Evolutionary conservation across 495 filamentous ascomycete genomes (phyloP), one percentile per base, ranked within the genome.

Genomic region (Hyaloscypha hepaticicola): DNA sequence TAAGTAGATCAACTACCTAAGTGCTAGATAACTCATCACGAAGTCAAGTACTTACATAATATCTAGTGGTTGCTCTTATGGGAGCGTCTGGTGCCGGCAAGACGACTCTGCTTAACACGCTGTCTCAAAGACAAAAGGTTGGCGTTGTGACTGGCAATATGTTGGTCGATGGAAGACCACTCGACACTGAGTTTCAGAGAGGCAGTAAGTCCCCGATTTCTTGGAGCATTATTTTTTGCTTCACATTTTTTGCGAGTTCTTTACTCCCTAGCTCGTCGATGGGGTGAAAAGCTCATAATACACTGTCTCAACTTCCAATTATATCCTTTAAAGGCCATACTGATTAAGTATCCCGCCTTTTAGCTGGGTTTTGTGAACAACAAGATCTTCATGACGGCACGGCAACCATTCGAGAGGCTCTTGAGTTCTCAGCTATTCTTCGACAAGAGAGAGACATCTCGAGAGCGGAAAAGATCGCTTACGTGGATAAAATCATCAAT

Each of bases 301-400:
- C n/a, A n/a, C n/a, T n/a, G n/a, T n/a, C n/a, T n/a, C n/a, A n/a
- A n/a, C n/a, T n/a, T n/a, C n/a, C n/a, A n/a, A n/a, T n/a, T n/a
- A n/a, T n/a, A n/a, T n/a, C n/a, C n/a, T n/a, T n/a, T n/a, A n/a
- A n/a, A n/a, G n/a, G n/a, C n/a, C n/a, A n/a, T n/a, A n/a, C n/a
- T n/a, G n/a, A n/a, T n/a, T n/a, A n/a, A n/a, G n/a, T n/a, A n/a
- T n/a, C n/a, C n/a, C n/a, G n/a, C n/a, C n/a, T n/a, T n/a, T n/a
- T n/a, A n/a, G n/a, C n/a, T n/a, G 92, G 92, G 29, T 96, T 91
- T 76, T 91, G 90, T 68, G 86, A 96, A 73, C 92, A 97, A 74
- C 90, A 90, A 78, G 92, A 96, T 77, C 69, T 96, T 22, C 93
- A 96, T 72, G 87, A 89, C 64, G 73, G 71, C 5, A 80, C 74